Evolutionary conservation across 441 rosid genomes (phyloP), one percentile per base, ranked within the genome.

Genomic region (Gossypium gossypioides): DNA sequence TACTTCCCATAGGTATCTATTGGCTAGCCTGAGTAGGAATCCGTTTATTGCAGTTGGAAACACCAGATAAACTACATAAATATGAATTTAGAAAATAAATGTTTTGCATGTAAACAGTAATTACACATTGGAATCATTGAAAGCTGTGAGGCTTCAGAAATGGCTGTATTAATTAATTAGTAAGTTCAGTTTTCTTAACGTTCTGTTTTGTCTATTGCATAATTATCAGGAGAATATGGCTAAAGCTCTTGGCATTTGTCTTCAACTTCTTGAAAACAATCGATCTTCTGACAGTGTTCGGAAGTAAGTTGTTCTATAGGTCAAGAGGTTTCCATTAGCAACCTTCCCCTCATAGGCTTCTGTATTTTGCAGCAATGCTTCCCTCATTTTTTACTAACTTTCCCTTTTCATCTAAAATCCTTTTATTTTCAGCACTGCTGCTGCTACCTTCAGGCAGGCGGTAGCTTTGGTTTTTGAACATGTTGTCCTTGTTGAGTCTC

Each of bases 371-470:
- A 34, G 62, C 52, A 71, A 25, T 76, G 75, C 56, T 63, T 48
- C 57, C 54, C 59, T 58, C 68, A 62, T 65, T 72, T 67, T 42
- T 37, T 8, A 52, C 56, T 69, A 50, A 76, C 15, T 46, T 65
- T 22, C 48, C 64, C 55, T 72, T 72, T 82, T 52, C 51, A 27
- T 68, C 59, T 66, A 44, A 74, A 57, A 34, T 54, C 50, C 75
- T 78, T 79, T 82, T 56, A 18, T 54, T 57, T 81, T 56, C 86
- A 92, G 99, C 76, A 95, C 99, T 80, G 98, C 99, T 78, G 97
- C 99, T 78, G 98, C 98, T 82, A 95, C 99, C 72, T 91, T 92
- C 84, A 87, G 98, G 81, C 99, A 95, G 87, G 99, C 99, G 60
- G 98, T 95, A 70, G 99, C 99, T 48, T 79, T 95, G 81, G 86